Evolutionary conservation across 106 monocot species (phyloP).

Genomic region (Acanthochlamys bracteata): DNA sequence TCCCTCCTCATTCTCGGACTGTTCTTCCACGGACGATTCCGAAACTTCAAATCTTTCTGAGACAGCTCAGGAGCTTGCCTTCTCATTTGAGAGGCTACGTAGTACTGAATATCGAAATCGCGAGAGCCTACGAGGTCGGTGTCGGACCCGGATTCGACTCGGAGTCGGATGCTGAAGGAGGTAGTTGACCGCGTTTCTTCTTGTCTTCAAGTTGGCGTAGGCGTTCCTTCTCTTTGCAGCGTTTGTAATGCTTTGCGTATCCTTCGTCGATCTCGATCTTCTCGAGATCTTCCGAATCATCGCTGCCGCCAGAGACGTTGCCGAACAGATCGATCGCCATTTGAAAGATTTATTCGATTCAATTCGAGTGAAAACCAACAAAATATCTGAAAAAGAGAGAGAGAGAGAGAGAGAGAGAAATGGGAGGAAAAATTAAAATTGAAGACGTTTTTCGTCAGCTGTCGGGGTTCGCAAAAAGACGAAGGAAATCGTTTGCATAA

Average conservation of each 20-base stretch:
- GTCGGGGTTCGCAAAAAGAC: too few species aligned
- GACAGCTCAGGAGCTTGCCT: slow-evolving; percentile 45
- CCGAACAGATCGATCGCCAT: slow-evolving; percentile 32
- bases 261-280: slow-evolving; percentile 65
- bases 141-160: slow-evolving; percentile 22
- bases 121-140: slow-evolving; percentile 17
- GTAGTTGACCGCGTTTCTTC: slow-evolving; percentile 38
- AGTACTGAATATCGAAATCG: slow-evolving; percentile 43
- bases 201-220: slow-evolving; percentile 63
- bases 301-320: slow-evolving; percentile 15
- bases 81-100: slow-evolving; percentile 47
- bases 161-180: slow-evolving; percentile 26
- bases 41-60: slow-evolving; percentile 48
- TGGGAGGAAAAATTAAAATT: too few species aligned
- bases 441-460: too few species aligned
- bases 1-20: slow-evolving; percentile 16
- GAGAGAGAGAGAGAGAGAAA: too few species aligned
- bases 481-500: too few species aligned
- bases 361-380: too few species aligned
- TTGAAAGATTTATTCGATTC: background rate
- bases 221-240: slow-evolving; percentile 88
- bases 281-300: slow-evolving; percentile 24
- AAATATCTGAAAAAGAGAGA: too few species aligned
- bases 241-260: slow-evolving; percentile 75
- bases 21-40: slow-evolving; percentile 29